Base-by-base conservation (phyloP, 495 filamentous ascomycete species). In the Aspergillus hancockii region DNA sequence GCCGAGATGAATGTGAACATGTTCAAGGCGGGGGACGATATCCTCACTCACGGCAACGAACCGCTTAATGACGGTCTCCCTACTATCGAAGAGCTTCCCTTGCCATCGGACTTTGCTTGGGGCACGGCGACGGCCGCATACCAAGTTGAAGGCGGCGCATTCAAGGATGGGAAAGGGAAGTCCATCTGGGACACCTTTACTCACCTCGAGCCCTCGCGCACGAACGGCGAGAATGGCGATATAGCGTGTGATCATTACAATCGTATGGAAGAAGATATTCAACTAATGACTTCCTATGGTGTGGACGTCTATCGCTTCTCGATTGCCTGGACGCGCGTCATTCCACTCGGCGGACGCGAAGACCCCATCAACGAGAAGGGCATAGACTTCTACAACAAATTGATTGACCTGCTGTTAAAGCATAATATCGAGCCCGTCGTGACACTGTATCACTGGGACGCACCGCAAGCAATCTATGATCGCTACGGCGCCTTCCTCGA, bases 121-220 rank as follows among this genome's bases (percentile, higher is more conserved):
- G 89, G 88, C 56, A 89, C 86, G 67, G 86, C 88, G 61, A 91
- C 88, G 49, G 87, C 88, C 61, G 87, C 86, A 59, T 89, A 88
- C 75, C 88, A 91, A 70, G 84, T 90, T 55, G 88, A 90, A 74
- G 88, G 87, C 23, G 83, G 84, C 16, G 72, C 76, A 36, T 68
- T 80, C 36, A 76, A 78, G 55, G 87, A 89, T 68, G 87, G 86
- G 60, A 81, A 85, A 23, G 85, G 83, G 32, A 79, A 81, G 47
- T 85, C 84, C 50, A 89, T 90, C 71, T 90, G 87, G 87, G 86
- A 90, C 67, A 84, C 80, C 13, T 90, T 89, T 73, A 68, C 81
- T 77, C 59, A 86, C 83, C 62, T 89, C 83, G 74, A 87, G 86
- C 60, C 85, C 79, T 58, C 83, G 83, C 63, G 85, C 16, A 69